Evolutionary conservation across 805 yeast species (phyloP).

Genomic region (Helenozyma baotianmanensis): DNA sequence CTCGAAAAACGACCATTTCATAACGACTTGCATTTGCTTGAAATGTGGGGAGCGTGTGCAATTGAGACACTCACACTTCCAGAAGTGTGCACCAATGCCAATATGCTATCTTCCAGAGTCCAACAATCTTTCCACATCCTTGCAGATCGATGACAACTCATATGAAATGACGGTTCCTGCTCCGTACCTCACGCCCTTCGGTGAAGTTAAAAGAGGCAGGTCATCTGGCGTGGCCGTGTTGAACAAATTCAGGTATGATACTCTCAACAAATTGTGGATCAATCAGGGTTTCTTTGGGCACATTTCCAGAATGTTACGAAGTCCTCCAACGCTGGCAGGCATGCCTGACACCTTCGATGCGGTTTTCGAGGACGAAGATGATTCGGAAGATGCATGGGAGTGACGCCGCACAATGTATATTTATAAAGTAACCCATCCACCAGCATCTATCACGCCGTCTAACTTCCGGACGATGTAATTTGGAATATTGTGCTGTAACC

Average conservation of each 20-base stretch:
- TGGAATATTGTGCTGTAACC: conserved; percentile 78
- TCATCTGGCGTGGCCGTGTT: conserved; percentile 55
- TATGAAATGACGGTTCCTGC: conserved; percentile 43
- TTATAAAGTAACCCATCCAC: conserved; percentile 91
- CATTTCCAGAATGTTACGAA: conserved; percentile 23
- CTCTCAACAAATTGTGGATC: conserved; percentile 58
- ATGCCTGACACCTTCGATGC: too few species aligned
- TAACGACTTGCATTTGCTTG: conserved; percentile 30
- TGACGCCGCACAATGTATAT: not conserved
- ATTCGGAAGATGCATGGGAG: conserved; percentile 1
- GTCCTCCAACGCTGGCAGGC: conserved; percentile 4
- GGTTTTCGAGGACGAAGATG: too few species aligned
- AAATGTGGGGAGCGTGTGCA: conserved; percentile 35
- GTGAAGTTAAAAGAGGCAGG: conserved; percentile 61
- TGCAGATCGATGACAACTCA: conserved; percentile 22
- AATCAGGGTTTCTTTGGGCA: conserved; percentile 53
- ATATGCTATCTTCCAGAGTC: conserved; percentile 20
- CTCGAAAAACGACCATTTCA: too few species aligned
- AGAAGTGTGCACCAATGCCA: conserved; percentile 5
- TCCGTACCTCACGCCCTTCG: conserved; percentile 71
- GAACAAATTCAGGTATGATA: conserved; percentile 48
- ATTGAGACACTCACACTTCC: conserved; percentile 1
- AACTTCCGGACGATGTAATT: conserved; percentile 74
- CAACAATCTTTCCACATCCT: conserved; percentile 22
- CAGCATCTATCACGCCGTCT: conserved; percentile 76